Evolutionary conservation across 2,329 filamentous ascomycete species (phyloP), one percentile per base, ranked within the genome.

Genomic region (Exophiala dermatitidis): DNA sequence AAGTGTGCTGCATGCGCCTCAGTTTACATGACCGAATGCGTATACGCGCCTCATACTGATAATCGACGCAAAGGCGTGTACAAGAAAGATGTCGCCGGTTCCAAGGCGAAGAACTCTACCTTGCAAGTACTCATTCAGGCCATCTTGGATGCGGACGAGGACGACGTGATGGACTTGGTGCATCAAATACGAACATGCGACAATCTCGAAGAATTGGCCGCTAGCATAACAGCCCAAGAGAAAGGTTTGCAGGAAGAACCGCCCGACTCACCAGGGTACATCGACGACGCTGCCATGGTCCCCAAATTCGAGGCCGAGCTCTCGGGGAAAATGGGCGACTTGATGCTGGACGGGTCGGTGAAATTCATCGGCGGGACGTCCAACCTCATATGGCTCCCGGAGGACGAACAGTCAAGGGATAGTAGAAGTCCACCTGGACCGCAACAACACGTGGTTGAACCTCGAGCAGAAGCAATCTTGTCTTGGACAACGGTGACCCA

Each of bases 11-110:
- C 93, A n/a, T 98, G 93, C 71, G 83, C 88, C 58, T 95, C 90
- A 62, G 91, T 97, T 50, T 97, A 98, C 67, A 49, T 56, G 28
- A 57, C 64, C 28, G 83, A 87, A 72, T 96, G 93, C 69, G 78
- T 96, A 60, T 97, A 97, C 75, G 91, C 97, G 67, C 91, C 90
- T 2, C 94, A 90, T 67, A 95, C 90, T 54, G 93, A 98, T 69
- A 90, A 96, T 69, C 86, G 93, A 46, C 85, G 93, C 47, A 97
- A 97, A 69, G 93, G 93, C 56, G 93, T 97, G 46, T 97, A 97
- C 70, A 90, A 91, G 66, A 90, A 95, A 71, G 93, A 95, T 69
- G 82, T 86, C 28, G 90, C 95, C 69, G 88, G 82, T 66, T 79
- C 91, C 68, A 94, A 94, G 72, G 90, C 90, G 26, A 83, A 83